Evolutionary conservation across 2,329 filamentous ascomycete genomes (phyloP), one percentile per base, ranked within the genome.

Genomic region (Phialocephala subalpina): DNA sequence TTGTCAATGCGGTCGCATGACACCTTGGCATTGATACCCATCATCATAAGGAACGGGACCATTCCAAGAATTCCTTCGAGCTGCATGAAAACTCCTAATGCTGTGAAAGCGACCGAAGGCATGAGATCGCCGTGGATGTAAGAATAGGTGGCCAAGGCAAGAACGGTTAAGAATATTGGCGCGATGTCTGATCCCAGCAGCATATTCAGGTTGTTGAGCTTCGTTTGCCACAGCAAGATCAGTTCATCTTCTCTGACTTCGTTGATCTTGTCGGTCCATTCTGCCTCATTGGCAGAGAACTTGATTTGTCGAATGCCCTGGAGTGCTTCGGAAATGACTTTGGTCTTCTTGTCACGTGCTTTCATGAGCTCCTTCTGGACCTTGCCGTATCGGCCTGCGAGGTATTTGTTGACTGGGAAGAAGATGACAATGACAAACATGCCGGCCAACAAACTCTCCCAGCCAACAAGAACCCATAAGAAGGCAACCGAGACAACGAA

Each of bases 301-400:
- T 95, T 95, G 79, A 95, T 92, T 76, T 94, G 92, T 1, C 91
- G 87, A 68, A 94, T 93, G 4, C 92, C 92, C 68, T 91, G 86
- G 0, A 95, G 79, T 0, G 89, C 90, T 76, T 95, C 92, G 1
- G 90, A 91, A 38, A 94, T 83, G 16, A 93, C 84, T 0, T 86
- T 88, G 77, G 93, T 84, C 78, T 94, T 94, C 66, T 88, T 84
- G 74, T 94, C 92, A 38, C 92, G 84, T 33, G 88, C 82, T 75
- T 90, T 90, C 91, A 94, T 94, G 59, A 94, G 77, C 56, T 82
- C 79, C 60, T 90, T 88, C 73, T 93, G 89, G 2, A 87, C 84
- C 11, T 79, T 80, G 0, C 88, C 81, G 72, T 92, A 92, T 35
- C 81, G 81, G 73, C 85, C 90, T n/a, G 90, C 86, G 59, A 87